Conservation (phyloP, 1,139 yeast species). For the Suhomyces yuchorum region DNA sequence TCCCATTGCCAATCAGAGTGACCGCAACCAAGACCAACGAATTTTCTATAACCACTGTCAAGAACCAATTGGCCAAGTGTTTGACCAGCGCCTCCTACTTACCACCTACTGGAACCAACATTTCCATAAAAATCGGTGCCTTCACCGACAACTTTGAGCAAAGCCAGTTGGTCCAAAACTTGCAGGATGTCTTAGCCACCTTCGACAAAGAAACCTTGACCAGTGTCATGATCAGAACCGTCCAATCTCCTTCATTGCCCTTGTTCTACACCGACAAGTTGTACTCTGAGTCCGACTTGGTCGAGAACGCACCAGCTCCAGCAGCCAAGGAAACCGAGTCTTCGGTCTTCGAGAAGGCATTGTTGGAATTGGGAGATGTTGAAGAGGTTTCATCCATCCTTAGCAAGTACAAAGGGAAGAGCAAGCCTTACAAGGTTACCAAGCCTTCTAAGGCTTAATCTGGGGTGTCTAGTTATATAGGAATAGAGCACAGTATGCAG, state of each 20-base stretch:
- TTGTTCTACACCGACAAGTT: slow-evolving; percentile 68
- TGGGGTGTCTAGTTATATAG: slow-evolving; percentile 3
- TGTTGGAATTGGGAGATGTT: slow-evolving; percentile 77
- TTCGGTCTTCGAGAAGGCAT: slow-evolving; percentile 69
- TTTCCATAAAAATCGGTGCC: slow-evolving; percentile 69
- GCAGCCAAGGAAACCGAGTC: slow-evolving; percentile 37
- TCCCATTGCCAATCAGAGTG: slow-evolving; percentile 72
- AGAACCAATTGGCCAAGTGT: slow-evolving; percentile 60
- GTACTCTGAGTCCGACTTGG: slow-evolving; percentile 40
- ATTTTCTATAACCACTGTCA: slow-evolving; percentile 58
- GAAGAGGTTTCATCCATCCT: slow-evolving; percentile 58
- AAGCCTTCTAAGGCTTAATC: slow-evolving; percentile 8
- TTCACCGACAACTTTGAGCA: slow-evolving; percentile 35
- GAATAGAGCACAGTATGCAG: slow-evolving; percentile 5
- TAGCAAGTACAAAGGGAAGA: slow-evolving; percentile 38
- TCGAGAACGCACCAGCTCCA: slow-evolving; percentile 22
- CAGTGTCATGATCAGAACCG: slow-evolving; percentile 68
- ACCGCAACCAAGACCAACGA: slow-evolving; percentile 38
- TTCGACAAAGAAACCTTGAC: slow-evolving; percentile 52
- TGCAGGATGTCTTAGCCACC: slow-evolving; percentile 54
- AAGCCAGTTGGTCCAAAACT: slow-evolving; percentile 51
- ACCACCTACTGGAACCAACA: slow-evolving; percentile 74
- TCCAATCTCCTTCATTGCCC: slow-evolving; percentile 80
- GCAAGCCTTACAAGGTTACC: slow-evolving; percentile 14
- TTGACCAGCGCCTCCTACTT: slow-evolving; percentile 61